These are phyloP conservation scores for Diplodia corticola DNA, from an alignment of 2,329 filamentous ascomycete genomes.

Conservation along the genomic window DNA sequence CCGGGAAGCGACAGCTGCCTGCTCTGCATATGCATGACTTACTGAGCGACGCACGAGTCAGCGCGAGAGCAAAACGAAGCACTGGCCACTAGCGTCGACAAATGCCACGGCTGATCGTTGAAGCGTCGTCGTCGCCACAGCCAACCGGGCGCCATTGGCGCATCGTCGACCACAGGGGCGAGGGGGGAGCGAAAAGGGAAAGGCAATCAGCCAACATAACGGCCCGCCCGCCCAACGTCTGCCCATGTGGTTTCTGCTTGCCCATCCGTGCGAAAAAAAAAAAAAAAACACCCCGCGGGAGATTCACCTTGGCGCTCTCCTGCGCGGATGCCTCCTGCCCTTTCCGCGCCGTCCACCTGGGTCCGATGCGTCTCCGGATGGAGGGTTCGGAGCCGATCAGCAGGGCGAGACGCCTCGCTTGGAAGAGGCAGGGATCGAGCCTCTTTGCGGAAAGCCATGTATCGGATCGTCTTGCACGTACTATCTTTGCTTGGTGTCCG, in stretches of 20 bases:
- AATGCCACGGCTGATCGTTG: background rate
- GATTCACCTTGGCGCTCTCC: background rate
- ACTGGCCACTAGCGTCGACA: background rate
- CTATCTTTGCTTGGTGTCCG: background rate
- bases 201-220: background rate
- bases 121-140: background rate
- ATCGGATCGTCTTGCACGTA: background rate
- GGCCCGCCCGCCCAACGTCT: background rate
- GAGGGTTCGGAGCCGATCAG: background rate
- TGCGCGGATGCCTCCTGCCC: background rate
- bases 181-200: background rate
- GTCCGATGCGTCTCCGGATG: background rate
- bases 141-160: background rate
- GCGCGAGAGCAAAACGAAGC: background rate
- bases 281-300: background rate
- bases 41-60: background rate
- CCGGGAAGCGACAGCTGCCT: too few relatives aligned
- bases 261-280: background rate
- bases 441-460: background rate
- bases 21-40: too few relatives aligned
- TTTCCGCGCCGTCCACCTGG: background rate
- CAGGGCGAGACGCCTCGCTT: background rate
- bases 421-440: background rate
- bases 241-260: background rate
- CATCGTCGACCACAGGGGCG: background rate